Evolutionary conservation across 1,284 basidiomycete species (phyloP).

Genomic region (Tilletia indica): DNA sequence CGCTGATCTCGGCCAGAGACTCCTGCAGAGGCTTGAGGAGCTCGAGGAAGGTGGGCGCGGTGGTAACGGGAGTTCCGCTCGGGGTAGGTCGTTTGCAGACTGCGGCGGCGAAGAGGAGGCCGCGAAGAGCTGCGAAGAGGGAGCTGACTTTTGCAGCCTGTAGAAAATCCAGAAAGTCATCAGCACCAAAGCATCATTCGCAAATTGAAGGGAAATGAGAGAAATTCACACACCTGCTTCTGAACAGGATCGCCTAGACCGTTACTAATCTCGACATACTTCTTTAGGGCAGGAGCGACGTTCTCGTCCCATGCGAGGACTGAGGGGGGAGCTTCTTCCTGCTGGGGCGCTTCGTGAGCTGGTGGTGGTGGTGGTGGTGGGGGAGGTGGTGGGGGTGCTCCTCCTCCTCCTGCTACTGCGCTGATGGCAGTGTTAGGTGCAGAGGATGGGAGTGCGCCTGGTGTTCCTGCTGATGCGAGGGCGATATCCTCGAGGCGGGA

Average conservation of each 20-base stretch:
- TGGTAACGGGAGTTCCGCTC: conserved; percentile 61
- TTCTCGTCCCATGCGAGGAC: conserved; percentile 74
- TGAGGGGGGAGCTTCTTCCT: conserved; percentile 62
- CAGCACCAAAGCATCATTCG: neutral
- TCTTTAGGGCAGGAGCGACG: conserved; percentile 71
- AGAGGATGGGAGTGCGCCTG: neutral
- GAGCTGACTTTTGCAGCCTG: conserved; percentile 69
- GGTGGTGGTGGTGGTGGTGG: neutral
- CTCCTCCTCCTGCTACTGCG: conserved; percentile 19
- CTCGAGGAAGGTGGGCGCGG: conserved; percentile 63
- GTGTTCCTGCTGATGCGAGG: conserved; percentile 53
- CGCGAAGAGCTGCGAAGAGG: conserved; percentile 70
- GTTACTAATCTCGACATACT: conserved; percentile 73
- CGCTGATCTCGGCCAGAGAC: conserved; percentile 72
- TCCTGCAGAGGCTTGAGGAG: conserved; percentile 73
- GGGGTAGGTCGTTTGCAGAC: conserved; percentile 68
- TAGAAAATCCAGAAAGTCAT: neutral
- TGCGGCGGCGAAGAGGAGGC: conserved; percentile 69
- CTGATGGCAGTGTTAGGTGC: neutral
- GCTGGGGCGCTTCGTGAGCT: conserved; percentile 24
- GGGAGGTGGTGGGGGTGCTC: neutral
- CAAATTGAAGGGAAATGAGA: neutral
- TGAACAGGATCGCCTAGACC: conserved; percentile 72
- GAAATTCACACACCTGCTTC: conserved; percentile 27
- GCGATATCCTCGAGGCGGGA: conserved; percentile 91